Percentiles rank a stretch among this genome's conserved stretches.
Conservation (phyloP, 148 eudicot species). For the Nepenthes mirabilis region DNA sequence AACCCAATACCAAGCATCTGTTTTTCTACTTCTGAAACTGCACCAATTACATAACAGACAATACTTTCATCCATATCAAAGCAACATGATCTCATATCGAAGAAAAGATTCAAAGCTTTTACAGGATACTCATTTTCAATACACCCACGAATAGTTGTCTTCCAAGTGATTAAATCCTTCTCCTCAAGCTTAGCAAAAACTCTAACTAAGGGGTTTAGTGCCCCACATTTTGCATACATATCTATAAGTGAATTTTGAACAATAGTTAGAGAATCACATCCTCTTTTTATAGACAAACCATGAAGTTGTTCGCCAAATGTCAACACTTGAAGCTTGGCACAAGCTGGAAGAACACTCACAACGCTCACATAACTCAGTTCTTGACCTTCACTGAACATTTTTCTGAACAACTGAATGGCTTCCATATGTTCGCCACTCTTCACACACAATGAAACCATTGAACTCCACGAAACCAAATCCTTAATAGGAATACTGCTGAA, state of each 20-base stretch:
- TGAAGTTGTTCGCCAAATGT: constrained; percentile 43
- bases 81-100: constrained; percentile 16
- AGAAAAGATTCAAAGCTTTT: constrained; percentile 28
- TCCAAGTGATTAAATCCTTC: constrained; percentile 57
- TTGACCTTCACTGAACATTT: constrained; percentile 30
- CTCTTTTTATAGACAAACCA: constrained; percentile 25
- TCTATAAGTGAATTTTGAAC: constrained; percentile 44
- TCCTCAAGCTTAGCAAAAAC: constrained; percentile 20
- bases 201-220: constrained; percentile 17
- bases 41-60: constrained; percentile 30
- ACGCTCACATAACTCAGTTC: constrained; percentile 35
- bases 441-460: constrained; percentile 41
- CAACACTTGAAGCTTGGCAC: constrained; percentile 32
- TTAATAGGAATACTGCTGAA: constrained; percentile 18
- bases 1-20: constrained; percentile 25
- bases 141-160: constrained; percentile 44
- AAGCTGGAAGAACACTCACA: constrained; percentile 49
- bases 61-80: constrained; percentile 25
- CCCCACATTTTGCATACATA: constrained; percentile 58
- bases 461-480: constrained; percentile 58
- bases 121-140: constrained; percentile 20
- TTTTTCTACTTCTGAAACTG: constrained; percentile 21
- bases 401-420: constrained; percentile 34
- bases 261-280: constrained; percentile 18
- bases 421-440: constrained; percentile 24